A percentile compares a stretch with the other conserved stretches of the same genome.
phyloP scores from a whole-genome alignment of 345 rosid species.

The Gossypium longicalyx region DNA sequence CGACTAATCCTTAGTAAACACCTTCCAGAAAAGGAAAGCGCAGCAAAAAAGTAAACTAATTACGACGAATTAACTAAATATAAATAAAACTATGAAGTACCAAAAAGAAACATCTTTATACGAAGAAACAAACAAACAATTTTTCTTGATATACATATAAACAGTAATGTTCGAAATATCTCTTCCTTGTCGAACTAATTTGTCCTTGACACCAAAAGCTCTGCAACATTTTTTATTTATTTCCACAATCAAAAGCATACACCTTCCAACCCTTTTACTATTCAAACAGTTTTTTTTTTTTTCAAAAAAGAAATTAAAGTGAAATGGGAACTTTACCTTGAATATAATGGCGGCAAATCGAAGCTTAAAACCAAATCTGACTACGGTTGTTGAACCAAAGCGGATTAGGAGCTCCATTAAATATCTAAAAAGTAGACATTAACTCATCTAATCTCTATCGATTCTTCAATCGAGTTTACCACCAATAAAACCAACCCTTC shows the following conservation, averaged over 20 bases:
- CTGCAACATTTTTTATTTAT: not conserved
- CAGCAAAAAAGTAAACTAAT: conserved; percentile 9
- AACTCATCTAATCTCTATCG: conserved; percentile 34
- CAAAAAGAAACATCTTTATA: not conserved
- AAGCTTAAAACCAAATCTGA: conserved; percentile 37
- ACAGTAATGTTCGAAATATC: conserved; percentile 4
- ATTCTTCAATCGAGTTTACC: conserved; percentile 29
- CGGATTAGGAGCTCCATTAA: conserved; percentile 66
- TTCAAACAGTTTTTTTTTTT: not conserved
- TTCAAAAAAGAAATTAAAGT: not conserved
- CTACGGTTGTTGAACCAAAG: conserved; percentile 28
- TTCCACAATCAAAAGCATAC: not conserved
- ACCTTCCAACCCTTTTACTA: not conserved
- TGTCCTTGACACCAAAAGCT: conserved; percentile 1
- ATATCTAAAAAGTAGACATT: conserved; percentile 25
- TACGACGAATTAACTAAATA: not conserved
- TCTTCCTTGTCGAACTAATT: conserved; percentile 9
- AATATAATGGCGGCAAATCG: conserved; percentile 45
- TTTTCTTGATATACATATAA: not conserved
- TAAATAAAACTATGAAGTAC: not conserved
- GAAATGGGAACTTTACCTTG: conserved; percentile 41
- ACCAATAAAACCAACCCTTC: conserved; percentile 25
- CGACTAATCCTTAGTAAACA: conserved; percentile 2
- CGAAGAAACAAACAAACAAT: not conserved
- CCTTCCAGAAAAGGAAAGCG: conserved; percentile 17